Evolutionary conservation across 108 stramenopile genomes (phyloP), one percentile per base, ranked within the genome.

Genomic region (Aurantiochytrium sp.): DNA sequence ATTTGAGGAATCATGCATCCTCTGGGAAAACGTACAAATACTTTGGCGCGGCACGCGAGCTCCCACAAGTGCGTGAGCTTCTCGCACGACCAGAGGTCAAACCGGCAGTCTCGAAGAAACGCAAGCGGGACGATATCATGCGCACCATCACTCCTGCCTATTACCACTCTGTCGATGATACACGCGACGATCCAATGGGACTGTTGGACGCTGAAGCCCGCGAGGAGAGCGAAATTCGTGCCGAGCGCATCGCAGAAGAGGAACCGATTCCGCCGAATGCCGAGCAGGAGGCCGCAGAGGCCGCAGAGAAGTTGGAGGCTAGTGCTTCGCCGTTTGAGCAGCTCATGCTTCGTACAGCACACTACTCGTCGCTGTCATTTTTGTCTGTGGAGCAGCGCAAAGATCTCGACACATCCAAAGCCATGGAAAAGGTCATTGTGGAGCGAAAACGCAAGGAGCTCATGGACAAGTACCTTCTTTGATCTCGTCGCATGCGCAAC

Each of bases 41-140:
- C 87, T 98, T 96, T 92, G 98, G 98, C 60, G 97, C 96, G 6
- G 97, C 97, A 43, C 97, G 96, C 90, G 96, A 97, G 55, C 90
- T 98, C 58, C 98, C 98, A 19, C 97, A 97, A 6, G 97, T 98
- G 44, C 93, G 95, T 42, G 98, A 98, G 90, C 83, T 98, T 29
- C 96, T 98, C 89, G 94, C 91, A 57, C 87, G 93, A 72, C 94
- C 94, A 53, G 90, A 89, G 47, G 91, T 93, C 64, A 91, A 91
- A 21, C n/a, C 45, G 0, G 6, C 45, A 18, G 76, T 18, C 49
- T 91, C 92, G 58, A 96, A 97, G 88, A 73, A 94, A 51, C 91
- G 94, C n/a, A 95, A 91, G 89, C 92, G 96, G 12, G 95, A 93
- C 1, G 97, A 97, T 89, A 90, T 96, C 44, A 94, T 96, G 91